A percentile compares a stretch with the other conserved stretches of the same genome.
phyloP scores from a whole-genome alignment of 257 asterid genomes.

The Lantana camara region DNA sequence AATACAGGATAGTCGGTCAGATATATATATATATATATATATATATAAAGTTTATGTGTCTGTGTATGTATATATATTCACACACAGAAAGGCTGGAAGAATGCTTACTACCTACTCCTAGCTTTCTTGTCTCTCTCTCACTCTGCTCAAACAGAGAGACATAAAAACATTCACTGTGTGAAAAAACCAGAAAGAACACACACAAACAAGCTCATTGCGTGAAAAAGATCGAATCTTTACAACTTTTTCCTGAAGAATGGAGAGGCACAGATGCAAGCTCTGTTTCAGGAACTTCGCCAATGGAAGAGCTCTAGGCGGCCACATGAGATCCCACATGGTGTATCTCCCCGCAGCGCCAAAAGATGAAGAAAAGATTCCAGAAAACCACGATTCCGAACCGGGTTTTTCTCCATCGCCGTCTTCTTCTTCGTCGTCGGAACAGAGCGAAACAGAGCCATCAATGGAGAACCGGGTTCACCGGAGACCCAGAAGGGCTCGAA shows the following conservation, averaged over 20 bases:
- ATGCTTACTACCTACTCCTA: constrained; percentile 65
- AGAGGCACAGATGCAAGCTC: constrained; percentile 74
- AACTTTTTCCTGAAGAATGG: constrained; percentile 44
- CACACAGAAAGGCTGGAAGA: constrained; percentile 12
- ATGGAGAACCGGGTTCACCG: constrained; percentile 27
- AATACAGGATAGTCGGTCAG: too few species aligned
- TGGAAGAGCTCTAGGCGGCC: constrained; percentile 92
- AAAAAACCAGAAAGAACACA: background rate
- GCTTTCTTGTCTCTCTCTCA: constrained; percentile 31
- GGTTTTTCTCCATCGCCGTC: constrained; percentile 30
- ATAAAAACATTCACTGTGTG: background rate
- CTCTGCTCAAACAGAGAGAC: constrained; percentile 22
- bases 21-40: constrained; percentile 13
- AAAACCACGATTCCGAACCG: constrained; percentile 20
- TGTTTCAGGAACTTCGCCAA: constrained; percentile 62
- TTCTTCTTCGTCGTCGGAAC: too few species aligned
- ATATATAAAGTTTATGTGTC: too few species aligned
- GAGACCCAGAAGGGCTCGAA: constrained; percentile 44
- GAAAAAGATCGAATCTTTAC: too few species aligned
- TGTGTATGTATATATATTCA: too few species aligned
- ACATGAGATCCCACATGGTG: constrained; percentile 83
- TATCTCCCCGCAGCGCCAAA: constrained; percentile 4
- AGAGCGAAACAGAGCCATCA: constrained; percentile 51
- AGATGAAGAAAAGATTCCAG: constrained; percentile 6
- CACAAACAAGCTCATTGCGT: constrained; percentile 33